Base-by-base conservation (phyloP, 495 filamentous ascomycete genomes). In the Penicillium coprophilum region DNA sequence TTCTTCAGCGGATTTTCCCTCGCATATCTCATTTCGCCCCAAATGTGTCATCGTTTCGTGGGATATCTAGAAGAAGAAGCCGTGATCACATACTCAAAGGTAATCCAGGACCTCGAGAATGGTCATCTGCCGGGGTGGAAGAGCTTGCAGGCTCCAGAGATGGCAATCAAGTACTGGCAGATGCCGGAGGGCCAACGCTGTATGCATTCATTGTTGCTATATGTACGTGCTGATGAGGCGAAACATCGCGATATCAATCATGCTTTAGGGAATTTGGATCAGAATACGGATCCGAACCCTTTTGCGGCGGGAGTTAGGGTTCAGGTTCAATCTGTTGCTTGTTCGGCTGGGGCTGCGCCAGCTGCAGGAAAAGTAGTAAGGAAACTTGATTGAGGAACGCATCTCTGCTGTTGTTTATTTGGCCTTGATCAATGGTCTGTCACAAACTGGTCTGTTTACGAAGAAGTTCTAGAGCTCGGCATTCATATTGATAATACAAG, bases 171-270 rank as follows among this genome's bases (percentile, higher is more conserved):
- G 43, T 96, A 96, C 71, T 97, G 91, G 88, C 83, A 87, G 19
- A 93, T 96, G 85, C 89, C 91, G 1, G 89, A 94, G 65, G 87
- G 82, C 1, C 80, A 86, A 50, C 78, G 86, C 19, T 87, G 84
- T 15, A 95, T 97, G 87, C 81, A 76, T 55, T 89, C 96, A 66
- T 73, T 96, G 46, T 74, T 97, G 62, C 69, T 89, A 28, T 95
- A 96, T 62, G 85, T 97, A 49, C 81, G 92, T 10, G 91, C 90
- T 0, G 92, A 96, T 68, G 93, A 97, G 74, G 88, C 90, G 11
- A 92, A 92, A 71, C 93, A 97, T 70, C 78, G 93, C 9, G 92
- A 96, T 67, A 91, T 96, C 50, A 97, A 96, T 72, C 93, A 97
- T 66, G 96, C 93, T 0, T 69, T 96, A 47, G 85, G 85, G 43